phyloP scores from a whole-genome alignment of 139 green algal genomes.

The Raphidocelis subcapitata region DNA sequence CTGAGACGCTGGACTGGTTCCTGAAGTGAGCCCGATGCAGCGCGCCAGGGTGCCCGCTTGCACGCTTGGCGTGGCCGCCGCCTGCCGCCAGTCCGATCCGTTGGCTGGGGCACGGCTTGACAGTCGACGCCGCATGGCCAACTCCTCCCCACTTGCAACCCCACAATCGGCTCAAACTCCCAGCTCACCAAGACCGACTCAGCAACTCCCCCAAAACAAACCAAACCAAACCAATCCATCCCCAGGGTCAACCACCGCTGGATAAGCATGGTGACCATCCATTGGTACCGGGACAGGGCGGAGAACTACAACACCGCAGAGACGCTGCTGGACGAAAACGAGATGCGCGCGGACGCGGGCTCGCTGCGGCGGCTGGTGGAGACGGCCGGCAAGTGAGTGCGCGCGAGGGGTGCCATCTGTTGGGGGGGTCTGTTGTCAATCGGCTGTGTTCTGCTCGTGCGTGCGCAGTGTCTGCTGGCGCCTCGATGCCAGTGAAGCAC shows the following conservation, averaged over 20 bases:
- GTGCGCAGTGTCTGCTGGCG: too few relatives aligned
- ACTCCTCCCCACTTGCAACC: too few relatives aligned
- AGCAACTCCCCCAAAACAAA: too few relatives aligned
- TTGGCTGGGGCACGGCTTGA: neutral
- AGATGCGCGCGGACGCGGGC: neutral
- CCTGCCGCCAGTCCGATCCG: neutral
- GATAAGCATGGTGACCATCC: neutral
- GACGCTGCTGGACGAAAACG: neutral
- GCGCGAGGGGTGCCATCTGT: too few relatives aligned
- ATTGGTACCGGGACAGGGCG: neutral
- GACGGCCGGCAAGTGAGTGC: neutral
- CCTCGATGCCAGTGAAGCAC: too few relatives aligned
- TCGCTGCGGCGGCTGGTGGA: neutral
- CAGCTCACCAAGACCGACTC: too few relatives aligned
- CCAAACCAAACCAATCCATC: too few relatives aligned
- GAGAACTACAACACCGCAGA: neutral
- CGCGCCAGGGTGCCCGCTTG: neutral
- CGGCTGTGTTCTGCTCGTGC: too few relatives aligned
- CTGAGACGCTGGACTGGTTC: constrained; percentile 2
- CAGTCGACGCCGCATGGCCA: neutral
- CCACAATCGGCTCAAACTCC: too few relatives aligned
- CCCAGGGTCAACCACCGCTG: constrained; percentile 13
- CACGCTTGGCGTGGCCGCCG: neutral
- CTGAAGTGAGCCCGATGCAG: neutral
- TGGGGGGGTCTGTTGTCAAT: too few relatives aligned